Percentiles rank a stretch among this genome's conserved stretches.
Evolutionary conservation across 2,329 filamentous ascomycete species (phyloP).

Genomic region (Dichotomopilus funicola): DNA sequence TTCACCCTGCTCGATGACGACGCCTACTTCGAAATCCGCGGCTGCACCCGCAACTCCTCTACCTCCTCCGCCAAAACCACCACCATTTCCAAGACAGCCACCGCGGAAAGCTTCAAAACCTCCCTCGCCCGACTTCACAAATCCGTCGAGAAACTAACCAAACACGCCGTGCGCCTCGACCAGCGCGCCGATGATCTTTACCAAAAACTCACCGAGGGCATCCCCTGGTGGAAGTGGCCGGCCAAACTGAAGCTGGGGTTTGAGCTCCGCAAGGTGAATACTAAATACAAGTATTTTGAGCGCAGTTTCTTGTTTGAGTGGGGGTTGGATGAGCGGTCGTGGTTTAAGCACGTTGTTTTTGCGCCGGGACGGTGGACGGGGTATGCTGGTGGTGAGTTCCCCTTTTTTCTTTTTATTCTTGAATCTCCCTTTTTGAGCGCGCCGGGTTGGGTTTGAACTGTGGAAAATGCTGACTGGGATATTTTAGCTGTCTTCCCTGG

Average conservation of each 20-base stretch:
- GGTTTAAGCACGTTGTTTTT: conserved; percentile 96
- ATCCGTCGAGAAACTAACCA: conserved; percentile 29
- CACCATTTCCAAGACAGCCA: not conserved
- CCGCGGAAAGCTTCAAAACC: conserved; percentile 16
- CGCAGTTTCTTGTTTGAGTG: conserved; percentile 67
- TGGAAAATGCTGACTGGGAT: conserved; percentile 13
- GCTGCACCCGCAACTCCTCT: conserved; percentile 17
- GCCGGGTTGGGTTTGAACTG: not conserved
- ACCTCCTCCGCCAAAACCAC: not conserved
- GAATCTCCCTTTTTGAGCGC: not conserved
- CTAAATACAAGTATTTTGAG: conserved; percentile 78
- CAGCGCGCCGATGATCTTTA: conserved; percentile 40
- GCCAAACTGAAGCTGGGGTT: conserved; percentile 49
- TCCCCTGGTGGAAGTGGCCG: conserved; percentile 76
- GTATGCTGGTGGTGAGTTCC: conserved; percentile 64
- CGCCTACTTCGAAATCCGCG: conserved; percentile 31
- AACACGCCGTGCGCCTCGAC: conserved; percentile 11
- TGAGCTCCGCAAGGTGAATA: conserved; percentile 62
- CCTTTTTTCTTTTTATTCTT: too few species aligned
- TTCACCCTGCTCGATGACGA: conserved; percentile 25
- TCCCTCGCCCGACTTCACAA: conserved; percentile 29
- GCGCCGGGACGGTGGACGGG: conserved; percentile 89
- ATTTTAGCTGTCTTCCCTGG: conserved; percentile 53
- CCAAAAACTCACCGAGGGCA: conserved; percentile 32
- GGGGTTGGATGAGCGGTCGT: conserved; percentile 71